Evolutionary conservation across 208 protist genomes (phyloP), one percentile per base, ranked within the genome.

Genomic region (Crithidia brevicula): DNA sequence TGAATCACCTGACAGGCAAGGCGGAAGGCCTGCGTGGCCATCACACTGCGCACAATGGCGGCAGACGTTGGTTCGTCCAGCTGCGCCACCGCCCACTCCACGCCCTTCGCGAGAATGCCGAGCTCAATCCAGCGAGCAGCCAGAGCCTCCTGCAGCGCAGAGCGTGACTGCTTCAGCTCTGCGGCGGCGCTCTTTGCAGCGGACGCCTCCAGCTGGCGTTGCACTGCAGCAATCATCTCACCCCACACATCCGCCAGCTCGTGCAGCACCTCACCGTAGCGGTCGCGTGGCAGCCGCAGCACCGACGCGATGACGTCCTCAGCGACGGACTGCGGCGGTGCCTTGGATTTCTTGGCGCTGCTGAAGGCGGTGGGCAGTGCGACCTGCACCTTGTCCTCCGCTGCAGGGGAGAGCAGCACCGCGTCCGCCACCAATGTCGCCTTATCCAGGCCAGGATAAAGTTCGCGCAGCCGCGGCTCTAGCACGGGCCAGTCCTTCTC

Each of bases 51-150:
- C 56, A 58, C 77, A 5, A 89, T 25, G 11, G 76, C 65, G 1
- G 72, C 27, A 23, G 60, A 60, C 27, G 79, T 72, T 28, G 56
- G 34, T 38, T 79, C 85, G 46, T 88, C 82, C 15, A 91, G 53
- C 67, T 88, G 68, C 25, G 72, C 53, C 38, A 60, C 23, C 6
- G 79, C 73, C 85, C 88, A 93, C 69, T 72, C 34, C 45, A 88
- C 58, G 15, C 88, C 88, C 56, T 83, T 86, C 2, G 73, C 77
- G 42, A 70, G 58, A 4, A 89, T 11, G 28, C 59, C 64, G 42
- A 93, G 53, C 1, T 80, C 73, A 8, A 79, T 28, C 88, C 88
- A 93, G 11, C 59, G 67, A 2, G 61, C 54, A 2, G 77, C 62
- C 59, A 89, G 40, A 20, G 68, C 72, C 13, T 75, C 30, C 61